Evolutionary conservation across 2,329 filamentous ascomycete genomes (phyloP).

Genomic region (Pseudogymnoascus sp.): DNA sequence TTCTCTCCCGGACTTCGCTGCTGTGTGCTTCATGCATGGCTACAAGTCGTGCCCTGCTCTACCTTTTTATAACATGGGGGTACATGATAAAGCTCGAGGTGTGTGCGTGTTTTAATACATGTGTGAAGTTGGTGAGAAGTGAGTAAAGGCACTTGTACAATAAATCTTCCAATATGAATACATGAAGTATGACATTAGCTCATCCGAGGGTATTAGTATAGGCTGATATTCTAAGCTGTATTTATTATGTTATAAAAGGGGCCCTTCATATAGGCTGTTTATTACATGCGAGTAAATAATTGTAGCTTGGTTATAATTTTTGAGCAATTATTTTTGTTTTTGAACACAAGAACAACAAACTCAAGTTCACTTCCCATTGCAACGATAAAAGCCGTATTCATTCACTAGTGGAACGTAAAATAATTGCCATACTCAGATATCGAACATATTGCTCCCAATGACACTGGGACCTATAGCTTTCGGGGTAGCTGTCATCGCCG

Average conservation of each 20-base stretch:
- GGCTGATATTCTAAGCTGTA: neutral
- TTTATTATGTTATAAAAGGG: neutral
- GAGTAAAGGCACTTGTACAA: neutral
- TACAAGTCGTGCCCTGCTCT: neutral
- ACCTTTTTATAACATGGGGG: neutral
- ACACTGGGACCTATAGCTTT: neutral
- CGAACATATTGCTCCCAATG: neutral
- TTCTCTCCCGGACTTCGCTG: neutral
- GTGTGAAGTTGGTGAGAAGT: neutral
- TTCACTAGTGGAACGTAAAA: neutral
- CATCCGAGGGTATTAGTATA: neutral
- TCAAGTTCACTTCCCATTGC: neutral
- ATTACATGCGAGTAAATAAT: neutral
- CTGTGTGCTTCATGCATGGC: neutral
- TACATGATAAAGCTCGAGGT: neutral
- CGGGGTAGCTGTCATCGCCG: neutral
- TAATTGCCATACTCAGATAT: neutral
- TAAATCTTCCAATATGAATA: neutral
- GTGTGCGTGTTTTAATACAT: neutral
- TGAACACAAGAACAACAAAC: neutral
- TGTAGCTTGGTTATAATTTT: neutral
- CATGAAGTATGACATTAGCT: neutral
- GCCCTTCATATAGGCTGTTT: neutral
- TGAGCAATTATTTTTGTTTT: neutral
- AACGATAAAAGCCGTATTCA: neutral